Conservation (phyloP, 23 red algal species). For the Gracilaria vermiculophylla region DNA sequence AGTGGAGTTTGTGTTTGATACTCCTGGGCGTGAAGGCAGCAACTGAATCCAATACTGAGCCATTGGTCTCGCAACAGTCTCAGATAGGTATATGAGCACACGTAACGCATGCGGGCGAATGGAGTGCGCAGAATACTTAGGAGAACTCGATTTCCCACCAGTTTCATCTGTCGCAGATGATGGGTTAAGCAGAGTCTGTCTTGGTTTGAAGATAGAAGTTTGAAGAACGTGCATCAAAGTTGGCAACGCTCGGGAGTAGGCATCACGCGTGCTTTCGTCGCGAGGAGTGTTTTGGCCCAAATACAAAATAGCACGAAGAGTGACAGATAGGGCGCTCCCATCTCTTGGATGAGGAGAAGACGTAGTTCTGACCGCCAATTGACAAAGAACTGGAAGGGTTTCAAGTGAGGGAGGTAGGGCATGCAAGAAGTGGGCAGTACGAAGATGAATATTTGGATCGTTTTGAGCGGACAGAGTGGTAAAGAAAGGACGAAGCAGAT, state of each 20-base stretch:
- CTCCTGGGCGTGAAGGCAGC: not conserved
- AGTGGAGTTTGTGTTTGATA: not conserved
- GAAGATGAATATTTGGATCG: not conserved
- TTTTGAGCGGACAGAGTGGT: not conserved
- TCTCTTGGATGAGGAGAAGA: not conserved
- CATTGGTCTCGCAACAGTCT: not conserved
- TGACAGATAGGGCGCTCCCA: not conserved
- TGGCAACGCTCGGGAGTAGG: not conserved
- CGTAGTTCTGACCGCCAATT: not conserved
- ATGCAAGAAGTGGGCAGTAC: not conserved
- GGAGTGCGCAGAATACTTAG: not conserved
- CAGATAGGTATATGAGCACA: not conserved
- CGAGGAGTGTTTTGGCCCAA: not conserved
- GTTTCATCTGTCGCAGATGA: not conserved
- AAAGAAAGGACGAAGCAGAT: constrained; percentile 13
- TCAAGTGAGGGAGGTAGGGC: not conserved
- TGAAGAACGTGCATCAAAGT: constrained; percentile 10
- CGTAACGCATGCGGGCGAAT: not conserved
- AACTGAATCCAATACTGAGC: constrained; percentile 29
- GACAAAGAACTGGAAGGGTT: not conserved
- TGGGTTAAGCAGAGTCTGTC: not conserved
- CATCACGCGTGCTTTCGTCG: constrained; percentile 15
- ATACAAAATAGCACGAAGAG: not conserved
- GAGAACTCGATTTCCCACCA: not conserved
- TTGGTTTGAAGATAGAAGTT: not conserved